Evolutionary conservation across 805 yeast genomes (phyloP), one percentile per base, ranked within the genome.

Genomic region (Candida boidinii): DNA sequence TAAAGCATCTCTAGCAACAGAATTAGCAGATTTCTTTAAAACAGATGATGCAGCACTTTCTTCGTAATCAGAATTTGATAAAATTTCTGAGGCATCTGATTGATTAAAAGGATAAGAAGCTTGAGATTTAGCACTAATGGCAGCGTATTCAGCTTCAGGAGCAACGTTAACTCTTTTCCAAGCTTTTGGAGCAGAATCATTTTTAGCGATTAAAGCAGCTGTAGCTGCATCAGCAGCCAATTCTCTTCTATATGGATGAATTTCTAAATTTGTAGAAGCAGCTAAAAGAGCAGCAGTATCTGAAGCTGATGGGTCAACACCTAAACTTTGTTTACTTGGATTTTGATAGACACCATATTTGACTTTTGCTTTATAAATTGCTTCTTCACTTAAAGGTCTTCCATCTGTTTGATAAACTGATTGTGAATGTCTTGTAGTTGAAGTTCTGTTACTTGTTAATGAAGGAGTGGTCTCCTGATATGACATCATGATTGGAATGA

Each of bases 261-360:
- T 72, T 2, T 76, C 66, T 28, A 77, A 63, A 52, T 76, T 82
- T 2, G 81, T 58, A 10, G 76, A 70, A 6, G 83, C 72, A 2
- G 92, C 94, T 39, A 80, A 62, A 34, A 79, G 60, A 1, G 92
- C 92, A 30, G 94, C 90, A 5, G 81, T 73, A 49, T 78, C 86
- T 12, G 84, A 70, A 19, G 87, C 84, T 26, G 72, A 66, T 37
- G 77, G 67, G 39, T 72, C 67, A 20, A 79, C 81, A n/a, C 90
- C 88, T 5, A 76, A 57, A 9, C 66, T 57, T 4, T 64, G 64
- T 32, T 56, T 62, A 14, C 68, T 73, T 29, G 72, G 81, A 42
- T 67, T 60, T 29, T 64, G 59, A 57, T 63, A 79, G 23, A 73
- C 64, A 19, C 88, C 88, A 45, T 77, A 79, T 46, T 73, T 79